phyloP scores from a whole-genome alignment of 164 flowering plant species.

The Berberis vulgaris region DNA sequence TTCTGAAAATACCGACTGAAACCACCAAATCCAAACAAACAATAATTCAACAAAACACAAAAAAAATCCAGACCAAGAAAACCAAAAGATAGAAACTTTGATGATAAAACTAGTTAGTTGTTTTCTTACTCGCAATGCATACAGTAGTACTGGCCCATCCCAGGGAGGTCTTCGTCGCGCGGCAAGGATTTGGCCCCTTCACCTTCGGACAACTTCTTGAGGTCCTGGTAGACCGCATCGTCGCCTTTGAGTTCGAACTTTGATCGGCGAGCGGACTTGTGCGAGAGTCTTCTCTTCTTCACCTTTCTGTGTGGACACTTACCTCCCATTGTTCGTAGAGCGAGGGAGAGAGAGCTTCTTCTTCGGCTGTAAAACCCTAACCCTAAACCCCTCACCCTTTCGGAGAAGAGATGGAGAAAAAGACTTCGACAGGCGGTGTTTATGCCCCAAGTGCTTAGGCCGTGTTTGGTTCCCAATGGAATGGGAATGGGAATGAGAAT shows the following conservation, averaged over 20 bases:
- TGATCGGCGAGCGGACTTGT: conserved; percentile 70
- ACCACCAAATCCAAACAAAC: neutral
- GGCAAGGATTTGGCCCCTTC: conserved; percentile 41
- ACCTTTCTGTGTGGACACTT: conserved; percentile 86
- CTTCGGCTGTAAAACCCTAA: neutral
- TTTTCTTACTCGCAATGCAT: conserved; percentile 83
- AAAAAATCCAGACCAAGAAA: neutral
- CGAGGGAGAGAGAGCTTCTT: neutral
- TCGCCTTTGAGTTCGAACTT: conserved; percentile 76
- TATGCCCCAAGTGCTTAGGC: too few relatives aligned
- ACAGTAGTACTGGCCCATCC: conserved; percentile 95
- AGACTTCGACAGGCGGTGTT: too few relatives aligned
- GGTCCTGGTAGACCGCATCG: conserved; percentile 68
- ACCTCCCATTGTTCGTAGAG: conserved; percentile 51
- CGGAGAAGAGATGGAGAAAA: too few relatives aligned
- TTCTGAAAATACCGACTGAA: conserved; percentile 78
- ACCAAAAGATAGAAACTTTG: neutral
- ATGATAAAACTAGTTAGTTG: neutral
- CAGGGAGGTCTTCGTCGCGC: conserved; percentile 81
- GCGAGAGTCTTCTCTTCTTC: conserved; percentile 79
- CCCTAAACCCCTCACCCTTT: too few relatives aligned
- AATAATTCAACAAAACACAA: neutral
- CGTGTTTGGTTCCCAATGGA: too few relatives aligned
- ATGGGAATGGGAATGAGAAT: too few relatives aligned
- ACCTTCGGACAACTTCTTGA: conserved; percentile 29